These are phyloP conservation scores for Tetrapisispora nanseiensis DNA, from an alignment of 805 yeast genomes.

Conservation along the genomic window DNA sequence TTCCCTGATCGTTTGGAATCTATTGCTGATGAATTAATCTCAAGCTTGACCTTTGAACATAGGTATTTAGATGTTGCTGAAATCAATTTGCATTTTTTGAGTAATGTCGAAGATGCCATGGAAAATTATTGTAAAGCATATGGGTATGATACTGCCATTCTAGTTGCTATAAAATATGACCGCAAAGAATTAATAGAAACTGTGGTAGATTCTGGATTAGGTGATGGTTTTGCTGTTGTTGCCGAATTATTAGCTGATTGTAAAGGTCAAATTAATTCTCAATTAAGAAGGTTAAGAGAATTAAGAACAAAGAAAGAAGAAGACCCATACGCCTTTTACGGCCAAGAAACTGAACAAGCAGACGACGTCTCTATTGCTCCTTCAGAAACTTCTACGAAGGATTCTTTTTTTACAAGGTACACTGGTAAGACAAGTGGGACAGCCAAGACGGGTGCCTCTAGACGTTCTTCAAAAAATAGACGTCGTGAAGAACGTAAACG, in stretches of 20 bases:
- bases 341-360: slow-evolving; percentile 63
- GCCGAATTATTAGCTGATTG: slow-evolving; percentile 94
- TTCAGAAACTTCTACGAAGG: slow-evolving; percentile 84
- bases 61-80: slow-evolving; percentile 73
- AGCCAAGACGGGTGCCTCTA: slow-evolving; percentile 91
- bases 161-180: slow-evolving; percentile 44
- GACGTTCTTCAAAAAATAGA: slow-evolving; percentile 83
- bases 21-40: slow-evolving; percentile 51
- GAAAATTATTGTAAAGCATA: slow-evolving; percentile 64
- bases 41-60: slow-evolving; percentile 55
- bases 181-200: slow-evolving; percentile 40
- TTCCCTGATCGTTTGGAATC: slow-evolving; percentile 34
- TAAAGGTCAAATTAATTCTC: slow-evolving; percentile 73
- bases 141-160: slow-evolving; percentile 63
- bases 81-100: slow-evolving; percentile 53
- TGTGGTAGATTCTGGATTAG: slow-evolving; percentile 61
- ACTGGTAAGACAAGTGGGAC: slow-evolving; percentile 95
- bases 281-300: slow-evolving; percentile 73
- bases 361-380: slow-evolving; percentile 94
- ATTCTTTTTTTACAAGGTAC: slow-evolving; percentile 88
- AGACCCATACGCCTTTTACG: slow-evolving; percentile 82
- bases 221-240: slow-evolving; percentile 79
- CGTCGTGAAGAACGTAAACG: slow-evolving; percentile 92
- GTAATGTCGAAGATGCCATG: slow-evolving; percentile 53
- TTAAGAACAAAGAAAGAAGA: slow-evolving; percentile 70